Percentiles rank a stretch among this genome's conserved stretches.
Conservation (phyloP, 345 rosid genomes). For the Draba incana region DNA sequence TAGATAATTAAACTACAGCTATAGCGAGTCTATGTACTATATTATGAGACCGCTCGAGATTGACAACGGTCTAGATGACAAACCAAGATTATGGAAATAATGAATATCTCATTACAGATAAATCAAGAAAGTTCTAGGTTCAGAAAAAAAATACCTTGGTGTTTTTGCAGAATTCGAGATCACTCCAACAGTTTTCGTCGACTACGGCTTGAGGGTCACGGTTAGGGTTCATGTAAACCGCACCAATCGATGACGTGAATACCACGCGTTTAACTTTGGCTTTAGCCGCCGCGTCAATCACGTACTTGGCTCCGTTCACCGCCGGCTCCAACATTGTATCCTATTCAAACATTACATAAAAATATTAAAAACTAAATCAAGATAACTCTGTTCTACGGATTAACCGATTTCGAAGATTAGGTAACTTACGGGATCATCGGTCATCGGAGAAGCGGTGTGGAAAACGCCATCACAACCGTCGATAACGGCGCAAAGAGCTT, state of each 20-base stretch:
- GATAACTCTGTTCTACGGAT: not conserved
- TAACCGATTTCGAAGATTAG: not conserved
- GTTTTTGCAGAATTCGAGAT: constrained; percentile 91
- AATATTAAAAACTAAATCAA: not conserved
- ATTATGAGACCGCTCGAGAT: too few relatives aligned
- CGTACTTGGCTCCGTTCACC: constrained; percentile 80
- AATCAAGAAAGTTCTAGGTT: too few relatives aligned
- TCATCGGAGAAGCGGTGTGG: constrained; percentile 95
- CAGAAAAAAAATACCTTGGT: constrained; percentile 58
- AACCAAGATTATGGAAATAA: too few relatives aligned
- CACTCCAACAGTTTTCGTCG: constrained; percentile 97
- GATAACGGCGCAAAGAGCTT: constrained; percentile 66
- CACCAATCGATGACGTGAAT: constrained; percentile 91
- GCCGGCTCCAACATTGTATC: constrained; percentile 99
- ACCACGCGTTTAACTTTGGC: constrained; percentile 86
- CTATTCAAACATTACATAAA: constrained; percentile 39
- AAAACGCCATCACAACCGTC: constrained; percentile 91
- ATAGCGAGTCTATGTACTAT: too few relatives aligned
- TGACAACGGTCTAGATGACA: too few relatives aligned
- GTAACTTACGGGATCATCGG: constrained; percentile 89
- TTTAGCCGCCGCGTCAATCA: constrained; percentile 79
- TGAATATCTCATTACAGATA: too few relatives aligned
- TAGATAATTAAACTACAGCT: too few relatives aligned
- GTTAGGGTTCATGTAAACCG: constrained; percentile 92
- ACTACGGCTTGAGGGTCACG: constrained; percentile 68